Evolutionary conservation across 805 yeast genomes (phyloP).

Genomic region (Kuraishia capsulata): DNA sequence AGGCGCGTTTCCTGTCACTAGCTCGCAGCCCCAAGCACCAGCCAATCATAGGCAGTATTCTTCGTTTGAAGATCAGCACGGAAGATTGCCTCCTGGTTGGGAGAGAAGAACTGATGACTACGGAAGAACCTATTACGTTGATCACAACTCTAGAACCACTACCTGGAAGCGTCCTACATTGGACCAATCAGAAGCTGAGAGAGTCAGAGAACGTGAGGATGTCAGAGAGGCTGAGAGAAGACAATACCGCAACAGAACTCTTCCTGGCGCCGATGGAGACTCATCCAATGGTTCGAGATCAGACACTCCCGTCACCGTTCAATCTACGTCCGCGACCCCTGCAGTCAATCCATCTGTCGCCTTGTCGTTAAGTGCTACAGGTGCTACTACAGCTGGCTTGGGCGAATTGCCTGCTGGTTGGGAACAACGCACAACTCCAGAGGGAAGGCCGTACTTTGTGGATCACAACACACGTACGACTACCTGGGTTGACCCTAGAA

Average conservation of each 20-base stretch:
- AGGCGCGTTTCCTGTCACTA: slow-evolving; percentile 8
- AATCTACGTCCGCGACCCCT: slow-evolving; percentile 33
- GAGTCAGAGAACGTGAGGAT: slow-evolving; percentile 48
- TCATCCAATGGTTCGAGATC: slow-evolving; percentile 18
- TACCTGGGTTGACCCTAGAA: slow-evolving; percentile 99
- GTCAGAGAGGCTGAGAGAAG: slow-evolving; percentile 82
- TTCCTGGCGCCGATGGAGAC: slow-evolving; percentile 51
- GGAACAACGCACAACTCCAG: slow-evolving; percentile 98
- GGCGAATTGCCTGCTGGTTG: slow-evolving; percentile 98
- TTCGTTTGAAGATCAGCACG: slow-evolving; percentile 94
- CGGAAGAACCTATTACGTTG: slow-evolving; percentile 96
- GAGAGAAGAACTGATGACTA: slow-evolving; percentile 96
- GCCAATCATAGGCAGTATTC: slow-evolving; percentile 56
- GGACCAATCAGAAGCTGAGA: slow-evolving; percentile 69
- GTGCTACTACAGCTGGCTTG: slow-evolving; percentile 89
- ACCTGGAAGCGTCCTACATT: slow-evolving; percentile 97
- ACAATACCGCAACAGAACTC: slow-evolving; percentile 83
- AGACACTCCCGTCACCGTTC: slow-evolving; percentile 34
- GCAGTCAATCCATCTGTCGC: slow-evolving; percentile 34
- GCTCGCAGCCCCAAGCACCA: slow-evolving; percentile 4
- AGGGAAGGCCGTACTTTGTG: slow-evolving; percentile 96
- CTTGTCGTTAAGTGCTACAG: slow-evolving; percentile 54
- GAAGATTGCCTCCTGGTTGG: slow-evolving; percentile 98
- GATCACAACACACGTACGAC: slow-evolving; percentile 99
- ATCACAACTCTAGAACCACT: slow-evolving; percentile 94